These are phyloP conservation scores for Globisporangium perplexum DNA, from an alignment of 352 stramenopile species.

Conservation along the genomic window DNA sequence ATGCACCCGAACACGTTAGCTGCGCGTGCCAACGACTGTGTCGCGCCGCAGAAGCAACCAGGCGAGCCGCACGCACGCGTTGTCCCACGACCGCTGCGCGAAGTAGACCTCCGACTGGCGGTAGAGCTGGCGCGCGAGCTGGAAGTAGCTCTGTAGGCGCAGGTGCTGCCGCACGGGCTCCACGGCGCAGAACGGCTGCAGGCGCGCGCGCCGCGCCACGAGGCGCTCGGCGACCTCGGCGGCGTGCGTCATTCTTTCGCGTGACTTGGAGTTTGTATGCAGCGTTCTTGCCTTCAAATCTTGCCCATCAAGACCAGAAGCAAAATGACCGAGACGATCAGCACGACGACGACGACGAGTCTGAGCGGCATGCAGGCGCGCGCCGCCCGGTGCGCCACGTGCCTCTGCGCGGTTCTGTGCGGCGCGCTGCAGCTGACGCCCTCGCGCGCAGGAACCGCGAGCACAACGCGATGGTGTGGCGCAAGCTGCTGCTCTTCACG, in stretches of 20 bases:
- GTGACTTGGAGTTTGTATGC: not conserved
- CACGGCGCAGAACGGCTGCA: constrained; percentile 55
- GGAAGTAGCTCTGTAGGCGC: constrained; percentile 61
- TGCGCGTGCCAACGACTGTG: not conserved
- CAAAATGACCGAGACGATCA: constrained; percentile 11
- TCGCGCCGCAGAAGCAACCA: not conserved
- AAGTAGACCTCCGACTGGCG: constrained; percentile 70
- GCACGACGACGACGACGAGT: constrained; percentile 16
- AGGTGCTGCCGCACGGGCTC: constrained; percentile 64
- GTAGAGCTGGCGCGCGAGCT: constrained; percentile 68
- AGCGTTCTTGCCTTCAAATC: not conserved
- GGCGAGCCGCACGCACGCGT: constrained; percentile 39
- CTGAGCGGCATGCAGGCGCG: constrained; percentile 43
- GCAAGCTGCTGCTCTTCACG: constrained; percentile 70
- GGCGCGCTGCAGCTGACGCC: not conserved
- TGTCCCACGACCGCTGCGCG: constrained; percentile 51
- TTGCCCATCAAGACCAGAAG: constrained; percentile 4
- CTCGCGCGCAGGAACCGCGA: constrained; percentile 40
- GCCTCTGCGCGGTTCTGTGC: not conserved
- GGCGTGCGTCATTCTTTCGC: constrained; percentile 2
- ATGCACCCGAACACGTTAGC: not conserved
- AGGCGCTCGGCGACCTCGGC: constrained; percentile 43
- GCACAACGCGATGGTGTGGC: constrained; percentile 68
- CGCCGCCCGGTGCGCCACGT: constrained; percentile 23
- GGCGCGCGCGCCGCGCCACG: constrained; percentile 40